These are phyloP conservation scores for Mycena indigotica DNA, from an alignment of 768 basidiomycete species.

Conservation along the genomic window DNA sequence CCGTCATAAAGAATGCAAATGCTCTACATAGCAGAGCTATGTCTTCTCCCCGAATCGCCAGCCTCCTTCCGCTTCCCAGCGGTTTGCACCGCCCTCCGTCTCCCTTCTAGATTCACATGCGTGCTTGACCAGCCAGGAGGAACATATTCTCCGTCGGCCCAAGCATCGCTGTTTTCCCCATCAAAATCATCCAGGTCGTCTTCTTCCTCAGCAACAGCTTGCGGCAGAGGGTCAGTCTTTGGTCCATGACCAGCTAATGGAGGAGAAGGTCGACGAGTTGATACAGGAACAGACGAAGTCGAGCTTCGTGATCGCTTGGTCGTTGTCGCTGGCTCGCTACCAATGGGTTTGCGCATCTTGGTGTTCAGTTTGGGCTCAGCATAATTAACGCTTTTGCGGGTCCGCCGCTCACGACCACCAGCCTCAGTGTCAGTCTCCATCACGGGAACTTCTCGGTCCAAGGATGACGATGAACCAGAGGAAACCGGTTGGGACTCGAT, in stretches of 20 bases:
- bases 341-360: constrained; percentile 83
- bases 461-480: constrained; percentile 17
- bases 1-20: too few species aligned
- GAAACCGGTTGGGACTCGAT: constrained; percentile 4
- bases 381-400: constrained; percentile 83
- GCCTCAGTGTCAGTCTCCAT: constrained; percentile 31
- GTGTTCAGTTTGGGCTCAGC: constrained; percentile 88
- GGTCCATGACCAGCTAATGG: constrained; percentile 9
- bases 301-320: constrained; percentile 54
- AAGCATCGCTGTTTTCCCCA: constrained; percentile 64
- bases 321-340: constrained; percentile 37
- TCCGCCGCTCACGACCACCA: constrained; percentile 56
- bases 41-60: neutral
- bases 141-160: constrained; percentile 69
- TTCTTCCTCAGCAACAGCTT: constrained; percentile 26
- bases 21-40: neutral
- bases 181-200: constrained; percentile 54
- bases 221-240: constrained; percentile 20
- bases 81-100: constrained; percentile 3
- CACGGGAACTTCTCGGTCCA: constrained; percentile 1
- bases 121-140: constrained; percentile 21
- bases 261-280: constrained; percentile 30
- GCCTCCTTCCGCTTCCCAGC: neutral
- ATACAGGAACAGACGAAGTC: constrained; percentile 42
- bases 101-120: constrained; percentile 18